Percentiles rank a stretch among this genome's conserved stretches.
Conservation (phyloP, 441 rosid species). For the Adansonia rubrostipa region DNA sequence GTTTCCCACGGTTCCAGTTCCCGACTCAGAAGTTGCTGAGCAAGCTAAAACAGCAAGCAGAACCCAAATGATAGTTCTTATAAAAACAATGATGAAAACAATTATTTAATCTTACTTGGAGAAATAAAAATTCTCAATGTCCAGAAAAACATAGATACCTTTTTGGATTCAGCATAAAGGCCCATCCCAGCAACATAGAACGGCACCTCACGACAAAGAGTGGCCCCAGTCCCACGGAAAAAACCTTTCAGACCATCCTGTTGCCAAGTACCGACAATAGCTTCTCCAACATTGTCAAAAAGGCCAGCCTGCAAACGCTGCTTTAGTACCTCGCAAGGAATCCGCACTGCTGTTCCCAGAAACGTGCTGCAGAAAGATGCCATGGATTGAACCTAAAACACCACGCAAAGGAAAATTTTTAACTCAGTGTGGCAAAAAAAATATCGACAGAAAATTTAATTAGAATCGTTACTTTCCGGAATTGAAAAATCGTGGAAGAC, state of each 20-base stretch:
- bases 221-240: constrained; percentile 96
- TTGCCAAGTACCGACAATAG: constrained; percentile 87
- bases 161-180: constrained; percentile 88
- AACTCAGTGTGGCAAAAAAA: neutral
- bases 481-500: neutral
- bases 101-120: neutral
- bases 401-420: constrained; percentile 21
- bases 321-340: constrained; percentile 97
- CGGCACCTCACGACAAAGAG: constrained; percentile 96
- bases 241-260: constrained; percentile 91
- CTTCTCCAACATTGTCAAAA: constrained; percentile 90
- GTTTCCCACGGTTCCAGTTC: constrained; percentile 97
- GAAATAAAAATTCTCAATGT: neutral
- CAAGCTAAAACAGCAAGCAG: constrained; percentile 51
- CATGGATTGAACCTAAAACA: constrained; percentile 82
- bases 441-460: neutral
- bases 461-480: neutral
- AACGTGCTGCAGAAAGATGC: constrained; percentile 92
- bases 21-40: constrained; percentile 68
- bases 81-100: neutral
- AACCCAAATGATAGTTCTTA: constrained; percentile 14
- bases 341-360: constrained; percentile 91
- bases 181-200: constrained; percentile 96
- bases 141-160: constrained; percentile 48
- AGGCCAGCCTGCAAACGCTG: constrained; percentile 95